These are phyloP conservation scores for Diversispora eburnea DNA, from an alignment of 192 early-diverging fungal species.

Conservation along the genomic window DNA sequence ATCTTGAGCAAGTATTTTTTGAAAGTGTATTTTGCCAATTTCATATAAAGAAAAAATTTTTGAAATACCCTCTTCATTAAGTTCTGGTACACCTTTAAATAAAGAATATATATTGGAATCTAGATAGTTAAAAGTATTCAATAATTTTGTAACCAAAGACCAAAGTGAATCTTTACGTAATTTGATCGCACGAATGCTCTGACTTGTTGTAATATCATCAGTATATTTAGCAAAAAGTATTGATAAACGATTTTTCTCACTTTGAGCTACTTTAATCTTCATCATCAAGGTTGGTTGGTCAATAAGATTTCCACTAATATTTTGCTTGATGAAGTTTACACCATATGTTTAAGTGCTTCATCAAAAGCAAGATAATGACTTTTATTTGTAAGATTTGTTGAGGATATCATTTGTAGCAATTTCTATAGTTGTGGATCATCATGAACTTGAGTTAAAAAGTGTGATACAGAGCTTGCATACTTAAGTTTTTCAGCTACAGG, in stretches of 20 bases:
- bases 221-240: conserved; percentile 19
- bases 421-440: conserved; percentile 6
- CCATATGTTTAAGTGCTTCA: conserved; percentile 13
- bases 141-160: background rate
- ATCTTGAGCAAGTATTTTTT: background rate
- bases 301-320: background rate
- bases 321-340: conserved; percentile 15
- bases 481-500: background rate
- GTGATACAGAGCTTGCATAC: background rate
- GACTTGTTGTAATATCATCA: conserved; percentile 11
- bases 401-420: background rate
- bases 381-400: background rate
- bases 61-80: background rate
- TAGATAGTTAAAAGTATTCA: background rate
- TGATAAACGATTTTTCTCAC: conserved; percentile 15
- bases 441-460: conserved; percentile 9
- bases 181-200: background rate
- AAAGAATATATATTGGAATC: background rate
- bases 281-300: background rate
- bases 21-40: background rate
- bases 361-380: conserved; percentile 14
- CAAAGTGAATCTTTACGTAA: conserved; percentile 7
- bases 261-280: conserved; percentile 8
- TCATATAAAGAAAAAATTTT: conserved; percentile 14
- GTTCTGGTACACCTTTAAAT: conserved; percentile 1